Percentiles rank a stretch among this genome's conserved stretches.
These are phyloP conservation scores for Posidonia australis DNA, from an alignment of 106 monocot species.

Conservation along the genomic window DNA sequence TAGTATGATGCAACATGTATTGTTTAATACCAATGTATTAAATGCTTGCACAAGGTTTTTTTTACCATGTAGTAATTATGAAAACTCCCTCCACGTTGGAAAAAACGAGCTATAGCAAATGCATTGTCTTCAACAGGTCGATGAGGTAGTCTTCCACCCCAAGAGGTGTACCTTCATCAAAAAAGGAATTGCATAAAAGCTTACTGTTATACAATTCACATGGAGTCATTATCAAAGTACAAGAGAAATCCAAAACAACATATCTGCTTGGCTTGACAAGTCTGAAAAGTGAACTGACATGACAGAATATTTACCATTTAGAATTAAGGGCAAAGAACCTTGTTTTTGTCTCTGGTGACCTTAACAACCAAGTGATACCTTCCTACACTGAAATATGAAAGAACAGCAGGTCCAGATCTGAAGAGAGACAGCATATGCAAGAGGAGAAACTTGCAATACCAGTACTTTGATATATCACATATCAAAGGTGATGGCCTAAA, in stretches of 20 bases:
- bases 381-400: too few relatives aligned
- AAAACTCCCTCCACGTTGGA: constrained; percentile 83
- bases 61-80: constrained; percentile 97
- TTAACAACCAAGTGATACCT: too few relatives aligned
- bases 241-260: neutral
- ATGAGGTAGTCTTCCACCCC: constrained; percentile 75
- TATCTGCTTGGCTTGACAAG: neutral
- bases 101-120: constrained; percentile 94
- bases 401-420: too few relatives aligned
- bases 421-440: too few relatives aligned
- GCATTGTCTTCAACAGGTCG: constrained; percentile 94
- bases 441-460: too few relatives aligned
- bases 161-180: constrained; percentile 57
- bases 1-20: neutral
- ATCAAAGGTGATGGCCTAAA: too few relatives aligned
- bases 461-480: too few relatives aligned
- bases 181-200: neutral
- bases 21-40: neutral
- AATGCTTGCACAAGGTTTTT: neutral
- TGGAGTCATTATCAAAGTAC: neutral
- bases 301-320: too few relatives aligned
- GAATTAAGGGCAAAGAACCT: too few relatives aligned
- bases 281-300: too few relatives aligned
- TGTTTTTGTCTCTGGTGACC: too few relatives aligned
- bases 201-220: neutral